These are phyloP conservation scores for Cryphonectria nitschkei DNA, from an alignment of 2,329 filamentous ascomycete species.

Conservation along the genomic window DNA sequence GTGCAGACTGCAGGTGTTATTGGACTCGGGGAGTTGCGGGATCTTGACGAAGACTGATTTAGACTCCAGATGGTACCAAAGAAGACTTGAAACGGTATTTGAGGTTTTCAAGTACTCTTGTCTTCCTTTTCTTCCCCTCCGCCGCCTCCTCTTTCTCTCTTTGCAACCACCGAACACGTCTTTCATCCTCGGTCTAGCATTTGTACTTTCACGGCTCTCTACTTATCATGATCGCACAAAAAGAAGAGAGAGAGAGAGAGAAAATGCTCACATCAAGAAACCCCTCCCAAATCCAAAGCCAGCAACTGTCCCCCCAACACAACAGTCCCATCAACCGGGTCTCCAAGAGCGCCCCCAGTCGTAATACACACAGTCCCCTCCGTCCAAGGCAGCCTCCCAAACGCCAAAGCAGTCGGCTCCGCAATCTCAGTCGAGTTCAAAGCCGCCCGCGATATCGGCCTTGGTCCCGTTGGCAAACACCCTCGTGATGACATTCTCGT, in stretches of 20 bases:
- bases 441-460: neutral
- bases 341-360: neutral
- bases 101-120: neutral
- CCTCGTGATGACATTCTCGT: neutral
- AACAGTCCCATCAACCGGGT: neutral
- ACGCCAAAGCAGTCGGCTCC: neutral
- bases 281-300: too few species aligned
- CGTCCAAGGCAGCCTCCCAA: neutral
- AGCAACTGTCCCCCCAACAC: too few species aligned
- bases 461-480: neutral
- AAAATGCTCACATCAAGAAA: too few species aligned
- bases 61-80: neutral
- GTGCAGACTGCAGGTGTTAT: neutral
- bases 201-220: too few species aligned
- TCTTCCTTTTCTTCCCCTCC: neutral
- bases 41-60: neutral
- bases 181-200: too few species aligned
- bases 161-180: too few species aligned
- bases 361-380: neutral
- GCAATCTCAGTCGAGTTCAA: neutral
- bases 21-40: neutral
- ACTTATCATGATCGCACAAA: too few species aligned
- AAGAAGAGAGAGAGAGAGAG: too few species aligned
- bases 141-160: too few species aligned
- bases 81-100: neutral